These are phyloP conservation scores for Suillus clintonianus DNA, from an alignment of 768 basidiomycete genomes.

Conservation along the genomic window DNA sequence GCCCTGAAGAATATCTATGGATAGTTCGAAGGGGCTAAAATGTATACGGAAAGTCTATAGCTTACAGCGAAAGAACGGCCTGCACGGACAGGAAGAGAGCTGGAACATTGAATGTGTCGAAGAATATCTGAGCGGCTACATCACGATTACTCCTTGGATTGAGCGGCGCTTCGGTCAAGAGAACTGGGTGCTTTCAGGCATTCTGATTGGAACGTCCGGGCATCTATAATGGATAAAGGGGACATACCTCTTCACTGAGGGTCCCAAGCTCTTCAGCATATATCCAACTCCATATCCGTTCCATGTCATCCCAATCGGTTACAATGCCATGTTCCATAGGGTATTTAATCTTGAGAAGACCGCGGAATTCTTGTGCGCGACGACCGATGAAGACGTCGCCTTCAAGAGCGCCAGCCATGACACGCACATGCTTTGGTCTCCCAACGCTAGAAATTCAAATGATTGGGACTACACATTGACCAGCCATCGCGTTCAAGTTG, in stretches of 20 bases:
- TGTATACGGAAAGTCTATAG: slow-evolving; percentile 12
- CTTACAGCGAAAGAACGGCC: slow-evolving; percentile 93
- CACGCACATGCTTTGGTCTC: slow-evolving; percentile 94
- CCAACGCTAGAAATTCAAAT: slow-evolving; percentile 67
- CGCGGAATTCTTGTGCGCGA: slow-evolving; percentile 93
- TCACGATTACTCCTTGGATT: slow-evolving; percentile 97
- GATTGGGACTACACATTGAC: slow-evolving; percentile 31
- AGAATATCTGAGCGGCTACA: slow-evolving; percentile 97
- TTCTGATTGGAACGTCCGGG: slow-evolving; percentile 3
- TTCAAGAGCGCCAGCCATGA: slow-evolving; percentile 97
- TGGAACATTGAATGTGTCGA: slow-evolving; percentile 99
- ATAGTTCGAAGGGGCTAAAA: slow-evolving; percentile 17
- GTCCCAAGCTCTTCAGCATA: slow-evolving; percentile 96
- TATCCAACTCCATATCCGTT: slow-evolving; percentile 98
- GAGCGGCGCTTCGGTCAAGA: slow-evolving; percentile 95
- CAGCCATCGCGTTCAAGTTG: slow-evolving; percentile 14
- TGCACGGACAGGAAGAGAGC: slow-evolving; percentile 96
- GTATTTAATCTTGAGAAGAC: slow-evolving; percentile 96
- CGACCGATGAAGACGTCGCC: slow-evolving; percentile 96
- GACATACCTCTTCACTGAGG: slow-evolving; percentile 89
- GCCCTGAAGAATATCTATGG: slow-evolving; percentile 90
- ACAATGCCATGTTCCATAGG: slow-evolving; percentile 99
- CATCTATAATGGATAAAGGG: neutral
- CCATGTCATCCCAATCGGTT: slow-evolving; percentile 99
- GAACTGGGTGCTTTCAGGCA: slow-evolving; percentile 82